Conservation (phyloP, 2,329 filamentous ascomycete genomes). For the Grosmannia penicillata region DNA sequence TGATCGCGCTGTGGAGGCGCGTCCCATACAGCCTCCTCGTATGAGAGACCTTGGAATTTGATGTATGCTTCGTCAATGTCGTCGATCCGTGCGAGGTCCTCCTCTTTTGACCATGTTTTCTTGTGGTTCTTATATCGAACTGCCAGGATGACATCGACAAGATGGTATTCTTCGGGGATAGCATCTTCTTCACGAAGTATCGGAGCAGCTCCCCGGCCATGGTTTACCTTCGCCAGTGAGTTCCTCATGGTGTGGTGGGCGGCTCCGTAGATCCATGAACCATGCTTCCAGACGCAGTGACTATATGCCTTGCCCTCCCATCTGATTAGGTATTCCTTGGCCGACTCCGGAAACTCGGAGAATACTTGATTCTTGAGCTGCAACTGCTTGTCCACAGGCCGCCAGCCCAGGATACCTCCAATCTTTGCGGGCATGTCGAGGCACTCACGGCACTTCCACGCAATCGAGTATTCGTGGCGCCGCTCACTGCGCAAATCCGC, state of each 20-base stretch:
- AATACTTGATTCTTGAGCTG: not conserved
- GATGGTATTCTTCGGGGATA: constrained; percentile 73
- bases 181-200: constrained; percentile 63
- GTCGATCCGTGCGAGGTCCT: constrained; percentile 52
- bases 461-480: constrained; percentile 55
- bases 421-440: constrained; percentile 47
- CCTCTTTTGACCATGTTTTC: constrained; percentile 33
- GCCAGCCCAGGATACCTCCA: constrained; percentile 74
- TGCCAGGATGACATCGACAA: constrained; percentile 78
- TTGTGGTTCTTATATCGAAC: constrained; percentile 41
- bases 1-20: constrained; percentile 54
- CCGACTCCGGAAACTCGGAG: too few species aligned
- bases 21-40: constrained; percentile 88
- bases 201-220: constrained; percentile 41
- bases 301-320: constrained; percentile 74
- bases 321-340: constrained; percentile 88
- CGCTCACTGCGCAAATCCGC: constrained; percentile 42
- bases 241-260: constrained; percentile 48
- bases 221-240: constrained; percentile 60
- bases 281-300: constrained; percentile 74
- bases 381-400: constrained; percentile 41
- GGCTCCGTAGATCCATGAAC: constrained; percentile 73
- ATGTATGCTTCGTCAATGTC: constrained; percentile 63
- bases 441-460: constrained; percentile 75
- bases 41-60: constrained; percentile 85